Evolutionary conservation across 1,284 basidiomycete species (phyloP), one percentile per base, ranked within the genome.

Genomic region (Taiwanofungus camphoratus): DNA sequence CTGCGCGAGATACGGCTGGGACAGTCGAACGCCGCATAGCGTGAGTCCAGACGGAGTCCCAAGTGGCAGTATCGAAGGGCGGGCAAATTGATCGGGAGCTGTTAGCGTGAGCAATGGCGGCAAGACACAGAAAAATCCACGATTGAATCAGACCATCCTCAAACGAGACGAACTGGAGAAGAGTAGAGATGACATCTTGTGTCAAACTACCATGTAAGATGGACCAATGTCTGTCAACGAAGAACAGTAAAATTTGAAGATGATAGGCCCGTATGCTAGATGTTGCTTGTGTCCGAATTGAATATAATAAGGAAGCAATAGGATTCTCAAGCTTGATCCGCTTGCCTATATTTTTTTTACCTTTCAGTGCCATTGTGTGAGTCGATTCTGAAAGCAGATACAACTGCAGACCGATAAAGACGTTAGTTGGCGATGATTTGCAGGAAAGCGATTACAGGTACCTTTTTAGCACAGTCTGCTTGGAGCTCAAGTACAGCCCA

Each of bases 401-500:
- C 11, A 88, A 63, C 84, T 89, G 23, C n/a, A 35, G 11, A 39
- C 27, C 19, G 32, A 27, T 34, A 32, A 8, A 22, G 5, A 42
- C 33, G 27, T 22, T 4, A 24, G 20, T n/a, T 16, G 26, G 3
- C 11, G 16, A 27, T 13, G 20, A 20, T n/a, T 39, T 11, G n/a
- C 15, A 19, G 12, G 23, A 33, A 12, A 13, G 12, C 4, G 30
- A 39, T 23, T n/a, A 18, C 16, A 7, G 15, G 13, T 55, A 90
- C 89, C 67, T 82, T 77, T 38, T 75, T 73, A 7, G 78, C 73
- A 55, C 82, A 86, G 55, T 93, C 89, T 4, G 90, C 86, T 48
- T 88, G 85, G n/a, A 96, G 65, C 59, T 94, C 83, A 3, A 94
- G 64, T 1, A 82, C 71, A 1, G 79, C 76, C 93, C 94, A 98